A percentile compares a stretch with the other conserved stretches of the same genome.
Evolutionary conservation across 768 basidiomycete species (phyloP).

Genomic region (Pulveroboletus sp.): DNA sequence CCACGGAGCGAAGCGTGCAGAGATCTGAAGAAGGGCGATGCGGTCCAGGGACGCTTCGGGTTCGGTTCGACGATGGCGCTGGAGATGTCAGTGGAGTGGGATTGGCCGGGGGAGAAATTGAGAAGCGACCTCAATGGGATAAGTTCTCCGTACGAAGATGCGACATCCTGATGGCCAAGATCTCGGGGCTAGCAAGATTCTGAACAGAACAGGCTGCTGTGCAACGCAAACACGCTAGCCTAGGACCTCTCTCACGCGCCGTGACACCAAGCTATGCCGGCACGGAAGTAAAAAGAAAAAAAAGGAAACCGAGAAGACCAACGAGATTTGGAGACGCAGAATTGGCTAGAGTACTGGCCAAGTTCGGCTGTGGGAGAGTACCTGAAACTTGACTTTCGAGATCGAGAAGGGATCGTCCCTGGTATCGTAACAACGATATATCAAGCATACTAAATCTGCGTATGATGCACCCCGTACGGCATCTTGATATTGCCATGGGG

Average conservation of each 20-base stretch:
- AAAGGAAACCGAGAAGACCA: constrained; percentile 8
- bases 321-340: constrained; percentile 22
- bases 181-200: constrained; percentile 20
- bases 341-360: constrained; percentile 25
- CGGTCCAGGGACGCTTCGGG: constrained; percentile 17
- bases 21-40: constrained; percentile 29
- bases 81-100: constrained; percentile 29
- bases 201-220: constrained; percentile 9
- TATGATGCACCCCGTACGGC: constrained; percentile 34
- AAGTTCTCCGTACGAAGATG: constrained; percentile 28
- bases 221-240: constrained; percentile 13
- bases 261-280: constrained; percentile 23
- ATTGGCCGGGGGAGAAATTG: constrained; percentile 27
- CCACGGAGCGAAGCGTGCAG: constrained; percentile 18
- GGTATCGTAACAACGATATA: constrained; percentile 34
- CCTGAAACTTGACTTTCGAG: constrained; percentile 35
- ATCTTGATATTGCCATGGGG: constrained; percentile 29
- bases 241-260: constrained; percentile 16
- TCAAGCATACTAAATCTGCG: constrained; percentile 32
- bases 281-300: constrained; percentile 14
- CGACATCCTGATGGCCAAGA: constrained; percentile 13
- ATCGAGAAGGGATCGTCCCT: constrained; percentile 38
- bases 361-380: constrained; percentile 30
- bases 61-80: constrained; percentile 33
- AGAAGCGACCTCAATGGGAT: constrained; percentile 20